phyloP scores from a whole-genome alignment of 139 green algal species.

The Volvox reticuliferus region DNA sequence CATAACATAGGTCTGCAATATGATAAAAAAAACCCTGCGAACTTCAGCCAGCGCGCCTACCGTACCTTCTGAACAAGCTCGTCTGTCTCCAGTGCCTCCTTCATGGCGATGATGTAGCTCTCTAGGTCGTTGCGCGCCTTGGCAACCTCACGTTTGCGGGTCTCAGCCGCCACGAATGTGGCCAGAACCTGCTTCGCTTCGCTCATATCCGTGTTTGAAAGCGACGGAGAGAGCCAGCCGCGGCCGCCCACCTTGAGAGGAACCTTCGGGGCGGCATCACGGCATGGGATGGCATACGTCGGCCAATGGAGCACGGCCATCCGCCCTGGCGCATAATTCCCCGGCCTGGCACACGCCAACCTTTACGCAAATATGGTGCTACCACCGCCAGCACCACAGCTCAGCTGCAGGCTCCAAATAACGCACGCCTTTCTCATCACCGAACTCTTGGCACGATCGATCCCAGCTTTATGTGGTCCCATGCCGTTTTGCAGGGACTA shows the following conservation, averaged over 20 bases:
- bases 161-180: conserved; percentile 63
- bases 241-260: conserved; percentile 37
- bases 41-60: background rate
- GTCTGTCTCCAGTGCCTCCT: conserved; percentile 70
- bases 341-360: too few relatives aligned
- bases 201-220: background rate
- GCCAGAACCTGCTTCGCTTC: conserved; percentile 8
- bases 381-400: too few relatives aligned
- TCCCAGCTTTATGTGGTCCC: too few relatives aligned
- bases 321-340: too few relatives aligned
- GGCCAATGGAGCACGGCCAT: too few relatives aligned
- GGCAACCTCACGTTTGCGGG: conserved; percentile 70
- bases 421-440: too few relatives aligned
- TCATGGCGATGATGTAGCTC: conserved; percentile 89
- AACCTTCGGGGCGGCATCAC: conserved; percentile 36
- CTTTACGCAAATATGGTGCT: too few relatives aligned
- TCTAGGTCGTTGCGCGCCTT: conserved; percentile 92
- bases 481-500: too few relatives aligned
- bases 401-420: too few relatives aligned
- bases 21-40: too few relatives aligned
- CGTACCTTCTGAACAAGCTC: conserved; percentile 67
- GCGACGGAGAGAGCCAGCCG: conserved; percentile 32
- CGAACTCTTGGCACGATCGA: too few relatives aligned
- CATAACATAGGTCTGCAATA: too few relatives aligned
- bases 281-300: background rate